Evolutionary conservation across 345 rosid genomes (phyloP).

Genomic region (Melaleuca quinquenervia): DNA sequence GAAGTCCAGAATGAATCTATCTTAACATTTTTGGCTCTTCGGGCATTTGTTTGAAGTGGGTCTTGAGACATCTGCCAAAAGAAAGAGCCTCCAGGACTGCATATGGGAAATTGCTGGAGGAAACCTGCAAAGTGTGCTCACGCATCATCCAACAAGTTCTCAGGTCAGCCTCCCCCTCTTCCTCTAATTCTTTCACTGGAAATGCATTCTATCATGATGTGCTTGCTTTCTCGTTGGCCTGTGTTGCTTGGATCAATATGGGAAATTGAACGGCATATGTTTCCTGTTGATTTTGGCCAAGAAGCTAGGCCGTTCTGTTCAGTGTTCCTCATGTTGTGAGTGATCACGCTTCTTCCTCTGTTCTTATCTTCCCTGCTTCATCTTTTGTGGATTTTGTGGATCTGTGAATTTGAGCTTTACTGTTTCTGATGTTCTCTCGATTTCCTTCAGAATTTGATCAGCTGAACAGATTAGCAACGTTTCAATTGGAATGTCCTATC

Average conservation of each 20-base stretch:
- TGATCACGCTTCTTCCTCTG: not conserved
- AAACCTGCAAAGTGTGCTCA: slow-evolving; percentile 5
- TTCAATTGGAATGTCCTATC: not conserved
- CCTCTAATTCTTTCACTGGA: not conserved
- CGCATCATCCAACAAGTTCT: slow-evolving; percentile 2
- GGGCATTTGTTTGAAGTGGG: not conserved
- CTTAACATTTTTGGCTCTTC: not conserved
- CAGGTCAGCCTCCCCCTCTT: not conserved
- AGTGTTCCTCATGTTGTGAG: not conserved
- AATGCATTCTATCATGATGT: not conserved
- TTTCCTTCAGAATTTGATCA: not conserved
- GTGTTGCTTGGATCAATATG: not conserved
- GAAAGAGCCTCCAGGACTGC: not conserved
- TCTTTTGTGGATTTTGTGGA: not conserved
- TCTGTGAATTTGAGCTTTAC: not conserved
- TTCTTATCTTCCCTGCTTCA: not conserved
- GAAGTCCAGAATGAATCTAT: not conserved
- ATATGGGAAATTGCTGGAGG: not conserved
- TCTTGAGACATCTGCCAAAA: not conserved
- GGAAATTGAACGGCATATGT: not conserved
- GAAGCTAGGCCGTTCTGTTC: not conserved
- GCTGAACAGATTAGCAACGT: not conserved
- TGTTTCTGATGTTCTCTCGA: not conserved
- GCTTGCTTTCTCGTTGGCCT: not conserved
- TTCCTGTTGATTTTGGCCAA: not conserved